Percentiles rank a stretch among this genome's conserved stretches.
Evolutionary conservation across 179 eudicot genomes (phyloP).

Genomic region (Drosera spatulata): DNA sequence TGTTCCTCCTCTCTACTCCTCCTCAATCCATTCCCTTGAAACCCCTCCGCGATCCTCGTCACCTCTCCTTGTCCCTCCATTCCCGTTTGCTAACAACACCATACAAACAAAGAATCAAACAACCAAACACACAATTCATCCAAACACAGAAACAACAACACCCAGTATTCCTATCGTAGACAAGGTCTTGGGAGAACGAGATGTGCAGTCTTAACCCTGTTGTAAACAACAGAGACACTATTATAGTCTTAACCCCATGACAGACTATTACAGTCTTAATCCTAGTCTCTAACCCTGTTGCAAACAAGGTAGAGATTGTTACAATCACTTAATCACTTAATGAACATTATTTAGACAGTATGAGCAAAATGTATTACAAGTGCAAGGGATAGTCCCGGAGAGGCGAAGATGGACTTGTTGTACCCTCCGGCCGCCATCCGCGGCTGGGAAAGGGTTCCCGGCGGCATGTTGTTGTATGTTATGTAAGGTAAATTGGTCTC

Average conservation of each 20-base stretch:
- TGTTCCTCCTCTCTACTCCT: conserved; percentile 68
- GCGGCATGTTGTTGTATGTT: conserved; percentile 33
- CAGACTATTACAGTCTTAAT: no score
- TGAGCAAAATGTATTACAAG: conserved; percentile 32
- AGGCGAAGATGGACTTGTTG: conserved; percentile 65
- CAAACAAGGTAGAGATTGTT: no score
- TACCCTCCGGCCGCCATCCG: conserved; percentile 27
- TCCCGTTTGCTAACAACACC: conserved; percentile 49
- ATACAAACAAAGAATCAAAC: not conserved
- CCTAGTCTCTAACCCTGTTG: no score
- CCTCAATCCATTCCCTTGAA: conserved; percentile 29
- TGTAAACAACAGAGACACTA: no score
- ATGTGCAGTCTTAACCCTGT: no score
- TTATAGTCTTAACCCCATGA: no score
- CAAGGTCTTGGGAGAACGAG: no score
- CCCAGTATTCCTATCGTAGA: no score
- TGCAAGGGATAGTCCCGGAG: conserved; percentile 95
- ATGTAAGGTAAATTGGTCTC: conserved; percentile 31
- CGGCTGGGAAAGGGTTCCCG: conserved; percentile 31
- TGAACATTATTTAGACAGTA: not conserved
- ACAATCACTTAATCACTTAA: no score
- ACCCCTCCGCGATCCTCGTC: conserved; percentile 41
- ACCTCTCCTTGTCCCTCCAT: conserved; percentile 81
- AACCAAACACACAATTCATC: not conserved
- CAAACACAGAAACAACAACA: not conserved